A percentile compares a stretch with the other conserved stretches of the same genome.
phyloP scores from a whole-genome alignment of 2,329 filamentous ascomycete species.

The Xylaria sp. region DNA sequence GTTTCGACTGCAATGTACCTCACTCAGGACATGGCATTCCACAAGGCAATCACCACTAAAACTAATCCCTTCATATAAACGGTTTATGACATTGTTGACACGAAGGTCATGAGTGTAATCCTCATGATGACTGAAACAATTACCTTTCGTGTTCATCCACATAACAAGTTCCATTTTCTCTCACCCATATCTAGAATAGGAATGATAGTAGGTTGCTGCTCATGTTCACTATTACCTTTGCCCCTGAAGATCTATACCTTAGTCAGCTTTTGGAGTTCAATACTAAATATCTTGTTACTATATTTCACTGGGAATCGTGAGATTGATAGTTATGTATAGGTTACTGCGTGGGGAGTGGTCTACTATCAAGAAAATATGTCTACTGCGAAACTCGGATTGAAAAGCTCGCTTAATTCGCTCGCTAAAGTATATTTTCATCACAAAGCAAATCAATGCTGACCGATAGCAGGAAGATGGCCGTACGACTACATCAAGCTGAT shows the following conservation, averaged over 20 bases:
- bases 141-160: background rate
- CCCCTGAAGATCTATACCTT: no score
- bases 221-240: no score
- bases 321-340: background rate
- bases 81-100: background rate
- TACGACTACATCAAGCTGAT: background rate
- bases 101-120: slow-evolving; percentile 1
- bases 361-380: slow-evolving; percentile 20
- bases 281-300: no score
- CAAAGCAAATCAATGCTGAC: slow-evolving; percentile 20
- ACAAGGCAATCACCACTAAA: no score
- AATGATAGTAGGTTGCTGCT: background rate
- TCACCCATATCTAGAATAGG: background rate
- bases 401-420: slow-evolving; percentile 13
- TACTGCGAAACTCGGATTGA: slow-evolving; percentile 12
- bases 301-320: no score
- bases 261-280: no score
- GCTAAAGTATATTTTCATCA: slow-evolving; percentile 11
- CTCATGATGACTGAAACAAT: background rate
- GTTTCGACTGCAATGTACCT: no score
- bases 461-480: background rate
- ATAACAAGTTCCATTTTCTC: no score
- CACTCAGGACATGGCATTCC: no score
- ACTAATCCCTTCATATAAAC: no score
- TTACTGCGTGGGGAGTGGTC: background rate